These are phyloP conservation scores for Oxytropis ochrocephala DNA, from an alignment of 306 rosid species.

Conservation along the genomic window DNA sequence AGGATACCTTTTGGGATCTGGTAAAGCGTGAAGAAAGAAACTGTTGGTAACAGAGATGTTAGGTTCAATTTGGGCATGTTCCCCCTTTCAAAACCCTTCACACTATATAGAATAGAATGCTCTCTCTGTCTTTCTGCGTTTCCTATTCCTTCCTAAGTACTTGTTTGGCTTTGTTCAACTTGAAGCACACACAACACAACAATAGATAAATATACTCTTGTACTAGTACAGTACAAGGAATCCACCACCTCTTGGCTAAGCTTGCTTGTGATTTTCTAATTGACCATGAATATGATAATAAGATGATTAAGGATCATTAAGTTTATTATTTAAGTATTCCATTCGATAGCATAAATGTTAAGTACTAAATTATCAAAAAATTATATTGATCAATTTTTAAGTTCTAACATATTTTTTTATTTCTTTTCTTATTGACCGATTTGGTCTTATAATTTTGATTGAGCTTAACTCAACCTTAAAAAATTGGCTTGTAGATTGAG, in stretches of 20 bases:
- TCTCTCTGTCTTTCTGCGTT: background rate
- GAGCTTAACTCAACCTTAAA: too few species aligned
- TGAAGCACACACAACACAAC: too few species aligned
- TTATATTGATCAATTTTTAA: too few species aligned
- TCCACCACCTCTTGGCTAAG: background rate
- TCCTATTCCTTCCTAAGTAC: background rate
- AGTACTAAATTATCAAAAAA: too few species aligned
- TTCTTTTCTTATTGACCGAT: too few species aligned
- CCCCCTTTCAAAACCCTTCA: conserved; percentile 34
- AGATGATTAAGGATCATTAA: background rate
- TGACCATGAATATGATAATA: background rate
- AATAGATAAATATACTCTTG: conserved; percentile 30
- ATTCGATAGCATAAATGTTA: too few species aligned
- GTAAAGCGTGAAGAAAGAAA: conserved; percentile 36
- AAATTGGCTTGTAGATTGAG: too few species aligned
- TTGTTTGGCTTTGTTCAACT: background rate
- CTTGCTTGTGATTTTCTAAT: background rate
- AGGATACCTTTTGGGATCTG: conserved; percentile 44
- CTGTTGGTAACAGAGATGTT: conserved; percentile 28
- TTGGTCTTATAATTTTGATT: too few species aligned
- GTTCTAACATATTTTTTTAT: too few species aligned
- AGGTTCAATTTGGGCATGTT: conserved; percentile 57
- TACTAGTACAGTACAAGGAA: background rate
- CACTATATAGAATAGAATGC: background rate
- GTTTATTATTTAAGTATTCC: too few species aligned